Base-by-base conservation (phyloP, 176 grass and related monocot genomes). In the Oryza brachyantha region DNA sequence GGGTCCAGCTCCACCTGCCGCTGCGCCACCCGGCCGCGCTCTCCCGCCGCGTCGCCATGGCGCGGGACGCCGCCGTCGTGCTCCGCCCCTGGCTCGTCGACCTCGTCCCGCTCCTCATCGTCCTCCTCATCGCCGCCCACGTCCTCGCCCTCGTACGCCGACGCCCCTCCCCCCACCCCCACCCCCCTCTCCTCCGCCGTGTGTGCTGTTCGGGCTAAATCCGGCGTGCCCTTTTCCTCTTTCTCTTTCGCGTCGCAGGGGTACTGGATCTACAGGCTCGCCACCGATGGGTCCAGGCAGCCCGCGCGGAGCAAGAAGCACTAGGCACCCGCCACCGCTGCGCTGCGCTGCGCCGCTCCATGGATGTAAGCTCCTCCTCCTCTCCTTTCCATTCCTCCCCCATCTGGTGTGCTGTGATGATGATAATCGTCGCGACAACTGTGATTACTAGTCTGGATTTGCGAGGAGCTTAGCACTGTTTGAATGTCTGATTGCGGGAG, bases 231-330 rank as follows among this genome's bases (percentile, higher is more conserved):
- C 3, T 76, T 31, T 45, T 27, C 13, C 64, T 74, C 21, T 10
- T 76, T 31, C 42, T 27, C 13, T 70, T 74, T 25, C 57, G 76
- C 36, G 54, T 73, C 48, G 42, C 81, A 97, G 94, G 86, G 83
- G 9, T 97, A 97, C 84, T 97, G 94, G 94, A 97, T 97, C 91
- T 97, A 97, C 85, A 87, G 94, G 74, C 83, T 97, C 61, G 84
- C 82, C 39, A 89, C 88, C 19, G 94, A 97, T 59, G 87, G 76
- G 70, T 82, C 84, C 64, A 87, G 45, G 79, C 94, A 87, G 66
- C 83, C 91, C 38, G 76, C 77, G 70, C 64, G 88, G 66, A 94
- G 91, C 81, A 97, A 97, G 86, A 83, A 87, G 64, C 88, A 91
- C n/a, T 97, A 82, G 77, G 10, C 14, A 17, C 13, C 46, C 10